Percentiles rank a stretch among this genome's conserved stretches.
phyloP scores from a whole-genome alignment of 805 yeast genomes.

The Yarrowia alimentaria region DNA sequence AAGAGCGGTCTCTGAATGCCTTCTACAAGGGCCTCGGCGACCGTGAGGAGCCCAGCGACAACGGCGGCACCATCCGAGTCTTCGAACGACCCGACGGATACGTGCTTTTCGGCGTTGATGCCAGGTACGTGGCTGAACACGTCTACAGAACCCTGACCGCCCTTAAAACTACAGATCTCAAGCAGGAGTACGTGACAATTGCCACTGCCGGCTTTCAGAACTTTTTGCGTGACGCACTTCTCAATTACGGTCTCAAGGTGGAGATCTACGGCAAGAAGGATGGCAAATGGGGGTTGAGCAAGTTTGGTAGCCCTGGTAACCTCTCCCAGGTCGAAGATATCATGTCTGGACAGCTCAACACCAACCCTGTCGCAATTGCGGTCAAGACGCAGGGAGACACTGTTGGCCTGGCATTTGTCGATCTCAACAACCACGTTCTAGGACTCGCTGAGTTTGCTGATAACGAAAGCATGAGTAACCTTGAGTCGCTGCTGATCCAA shows the following conservation, averaged over 20 bases:
- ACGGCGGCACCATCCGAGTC: constrained; percentile 49
- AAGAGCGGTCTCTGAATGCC: constrained; percentile 42
- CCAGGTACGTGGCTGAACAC: constrained; percentile 74
- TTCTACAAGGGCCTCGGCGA: constrained; percentile 33
- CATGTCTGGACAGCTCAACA: constrained; percentile 48
- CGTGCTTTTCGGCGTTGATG: constrained; percentile 72
- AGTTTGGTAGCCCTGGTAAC: constrained; percentile 86
- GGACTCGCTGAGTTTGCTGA: constrained; percentile 81
- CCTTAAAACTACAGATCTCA: constrained; percentile 46
- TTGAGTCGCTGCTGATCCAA: constrained; percentile 84
- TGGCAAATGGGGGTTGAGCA: constrained; percentile 50
- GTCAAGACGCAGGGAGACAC: constrained; percentile 44
- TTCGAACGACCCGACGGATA: constrained; percentile 82
- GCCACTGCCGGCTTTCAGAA: constrained; percentile 71
- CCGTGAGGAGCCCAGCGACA: constrained; percentile 20
- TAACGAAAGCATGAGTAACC: constrained; percentile 79
- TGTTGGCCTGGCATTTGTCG: constrained; percentile 79
- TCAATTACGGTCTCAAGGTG: constrained; percentile 70
- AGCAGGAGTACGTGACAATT: constrained; percentile 53
- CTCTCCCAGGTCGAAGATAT: constrained; percentile 73
- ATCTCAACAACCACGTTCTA: constrained; percentile 62
- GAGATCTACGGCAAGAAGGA: constrained; percentile 67
- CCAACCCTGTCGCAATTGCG: constrained; percentile 56
- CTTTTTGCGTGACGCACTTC: constrained; percentile 61
- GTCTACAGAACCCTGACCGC: constrained; percentile 84